Base-by-base conservation (phyloP, 2,329 filamentous ascomycete genomes). In the Westerdykella ornata region DNA sequence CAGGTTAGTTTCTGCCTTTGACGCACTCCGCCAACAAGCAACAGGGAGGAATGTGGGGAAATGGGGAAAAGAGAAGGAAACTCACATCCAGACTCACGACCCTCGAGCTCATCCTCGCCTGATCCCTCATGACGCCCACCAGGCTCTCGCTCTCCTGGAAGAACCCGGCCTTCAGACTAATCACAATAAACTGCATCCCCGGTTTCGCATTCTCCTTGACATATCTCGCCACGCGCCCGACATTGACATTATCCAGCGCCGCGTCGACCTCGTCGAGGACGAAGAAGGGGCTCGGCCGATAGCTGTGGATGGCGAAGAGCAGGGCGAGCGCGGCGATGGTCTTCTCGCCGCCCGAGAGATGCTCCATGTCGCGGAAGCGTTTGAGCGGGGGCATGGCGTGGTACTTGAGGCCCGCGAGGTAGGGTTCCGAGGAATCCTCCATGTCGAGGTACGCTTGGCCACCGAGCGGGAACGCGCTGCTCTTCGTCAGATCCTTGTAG, bases 171-270 rank as follows among this genome's bases (percentile, higher is more conserved):
- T 98, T 98, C 63, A 98, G 76, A 70, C 82, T 88, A 66, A 98
- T 98, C 52, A 98, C 92, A 46, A 98, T 94, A 56, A 98, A 98
- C 66, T 98, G 92, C 88, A 97, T 97, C 12, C 94, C 94, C 1
- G 92, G 92, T 0, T 88, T 87, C 1, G 89, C 86, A 67, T 98
- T 89, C 59, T 94, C 88, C 29, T 84, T 80, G 47, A 98, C 94
- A 61, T 98, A 98, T 66, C 92, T 92, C 51, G 90, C 92, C 67
- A 98, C 89, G 63, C 94, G 88, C 54, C 88, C 84, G 5, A 97
- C 92, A 57, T 98, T 98, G 46, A 90, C 88, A 60, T 96, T 95
- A 64, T 98, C 92, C n/a, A 98, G 77, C 31, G 92, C 94, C 8
- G 92, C 94, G 63, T 98, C 92, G 12, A 98, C 90, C 69, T 98